phyloP scores from a whole-genome alignment of 2,329 filamentous ascomycete species.

The Aspergillus sp. region DNA sequence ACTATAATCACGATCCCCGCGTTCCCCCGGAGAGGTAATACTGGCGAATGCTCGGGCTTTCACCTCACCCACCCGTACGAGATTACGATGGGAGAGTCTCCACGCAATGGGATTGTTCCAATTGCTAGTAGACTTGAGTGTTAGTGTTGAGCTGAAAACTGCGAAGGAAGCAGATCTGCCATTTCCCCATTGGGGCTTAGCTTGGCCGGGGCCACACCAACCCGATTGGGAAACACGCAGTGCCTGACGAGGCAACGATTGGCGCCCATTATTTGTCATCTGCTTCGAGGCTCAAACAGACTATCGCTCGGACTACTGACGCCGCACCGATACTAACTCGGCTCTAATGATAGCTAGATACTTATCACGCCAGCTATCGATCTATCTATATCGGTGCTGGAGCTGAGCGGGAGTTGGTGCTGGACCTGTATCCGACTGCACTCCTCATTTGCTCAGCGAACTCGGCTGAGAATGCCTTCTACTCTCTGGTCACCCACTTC shows the following conservation, averaged over 20 bases:
- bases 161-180: constrained; percentile 4
- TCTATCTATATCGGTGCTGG: neutral
- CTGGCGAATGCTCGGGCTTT: too few relatives aligned
- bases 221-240: constrained; percentile 23
- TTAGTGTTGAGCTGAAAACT: neutral
- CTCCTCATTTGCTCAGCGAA: neutral
- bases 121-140: neutral
- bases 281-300: constrained; percentile 18
- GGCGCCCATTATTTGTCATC: constrained; percentile 19
- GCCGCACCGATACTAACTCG: neutral
- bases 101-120: neutral
- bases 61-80: neutral
- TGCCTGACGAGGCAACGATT: constrained; percentile 19
- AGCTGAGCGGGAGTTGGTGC: too few relatives aligned
- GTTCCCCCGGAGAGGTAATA: neutral
- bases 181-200: constrained; percentile 2
- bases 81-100: neutral
- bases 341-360: constrained; percentile 3
- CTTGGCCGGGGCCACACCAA: neutral
- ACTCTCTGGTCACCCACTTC: neutral
- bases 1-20: constrained; percentile 13
- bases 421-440: neutral
- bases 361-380: neutral
- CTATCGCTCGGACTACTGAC: constrained; percentile 10
- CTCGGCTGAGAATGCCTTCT: neutral